Conservation (phyloP, 1,284 basidiomycete genomes). For the Coniophora puteana region DNA sequence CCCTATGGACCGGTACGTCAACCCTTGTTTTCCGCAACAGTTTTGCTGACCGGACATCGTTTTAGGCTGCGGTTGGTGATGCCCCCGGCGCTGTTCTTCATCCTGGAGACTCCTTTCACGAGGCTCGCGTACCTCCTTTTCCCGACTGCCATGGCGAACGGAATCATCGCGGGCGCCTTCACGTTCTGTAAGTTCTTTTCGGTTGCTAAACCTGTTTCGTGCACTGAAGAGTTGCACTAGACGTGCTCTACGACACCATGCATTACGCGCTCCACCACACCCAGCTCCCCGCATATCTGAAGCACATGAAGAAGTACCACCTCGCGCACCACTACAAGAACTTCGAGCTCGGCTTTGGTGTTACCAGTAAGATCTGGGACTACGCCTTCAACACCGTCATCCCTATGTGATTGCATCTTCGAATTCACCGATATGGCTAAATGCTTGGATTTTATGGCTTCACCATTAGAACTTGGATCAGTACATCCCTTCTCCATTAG, state of each 20-base stretch:
- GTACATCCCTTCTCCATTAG: too few relatives aligned
- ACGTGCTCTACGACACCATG: constrained; percentile 88
- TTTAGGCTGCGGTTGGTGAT: constrained; percentile 88
- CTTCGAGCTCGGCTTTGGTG: constrained; percentile 97
- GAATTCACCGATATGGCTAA: too few relatives aligned
- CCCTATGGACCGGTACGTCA: constrained; percentile 82
- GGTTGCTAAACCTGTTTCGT: background rate
- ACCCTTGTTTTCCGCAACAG: background rate
- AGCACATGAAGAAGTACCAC: constrained; percentile 96
- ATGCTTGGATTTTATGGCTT: too few relatives aligned
- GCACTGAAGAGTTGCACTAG: constrained; percentile 31
- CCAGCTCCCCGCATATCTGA: constrained; percentile 84
- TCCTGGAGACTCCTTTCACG: constrained; percentile 87
- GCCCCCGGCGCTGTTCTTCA: constrained; percentile 87
- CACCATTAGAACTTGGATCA: too few relatives aligned
- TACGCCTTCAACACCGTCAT: constrained; percentile 86
- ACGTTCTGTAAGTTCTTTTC: constrained; percentile 70
- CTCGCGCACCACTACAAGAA: constrained; percentile 99
- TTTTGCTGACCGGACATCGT: constrained; percentile 9
- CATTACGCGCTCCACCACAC: constrained; percentile 93
- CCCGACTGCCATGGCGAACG: constrained; percentile 85
- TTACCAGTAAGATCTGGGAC: constrained; percentile 97
- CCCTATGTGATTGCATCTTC: constrained; percentile 53
- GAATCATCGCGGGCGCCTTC: constrained; percentile 90
- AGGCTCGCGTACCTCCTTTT: constrained; percentile 82